Conservation (phyloP, 1,139 yeast genomes). For the Kodamaea ohmeri region DNA sequence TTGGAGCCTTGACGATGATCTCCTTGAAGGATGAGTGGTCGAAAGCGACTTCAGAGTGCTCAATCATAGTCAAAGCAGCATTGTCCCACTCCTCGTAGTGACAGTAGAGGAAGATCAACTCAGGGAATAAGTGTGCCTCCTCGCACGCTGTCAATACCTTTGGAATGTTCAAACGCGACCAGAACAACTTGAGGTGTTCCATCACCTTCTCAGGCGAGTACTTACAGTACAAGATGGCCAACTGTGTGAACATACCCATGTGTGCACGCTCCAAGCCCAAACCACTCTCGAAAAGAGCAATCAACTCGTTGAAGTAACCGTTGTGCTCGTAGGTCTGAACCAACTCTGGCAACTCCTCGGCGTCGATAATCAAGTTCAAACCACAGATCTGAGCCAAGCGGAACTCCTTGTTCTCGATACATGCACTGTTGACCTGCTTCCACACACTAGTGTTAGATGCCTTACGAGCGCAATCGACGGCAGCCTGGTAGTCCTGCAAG, state of each 20-base stretch:
- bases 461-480: slow-evolving; percentile 98
- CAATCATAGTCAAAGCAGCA: slow-evolving; percentile 97
- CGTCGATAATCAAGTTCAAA: slow-evolving; percentile 91
- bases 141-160: slow-evolving; percentile 95
- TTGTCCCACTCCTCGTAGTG: slow-evolving; percentile 99
- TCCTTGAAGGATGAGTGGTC: slow-evolving; percentile 95
- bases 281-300: slow-evolving; percentile 92
- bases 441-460: slow-evolving; percentile 93
- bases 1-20: slow-evolving; percentile 89
- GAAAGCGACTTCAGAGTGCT: slow-evolving; percentile 87
- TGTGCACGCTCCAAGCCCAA: slow-evolving; percentile 97
- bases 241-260: slow-evolving; percentile 99
- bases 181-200: slow-evolving; percentile 95
- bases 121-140: slow-evolving; percentile 93
- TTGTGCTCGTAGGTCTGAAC: slow-evolving; percentile 83
- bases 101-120: slow-evolving; percentile 90
- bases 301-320: slow-evolving; percentile 90
- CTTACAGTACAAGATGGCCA: slow-evolving; percentile 86
- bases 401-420: slow-evolving; percentile 93
- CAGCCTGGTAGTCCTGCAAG: slow-evolving; percentile 89
- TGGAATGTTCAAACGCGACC: slow-evolving; percentile 98
- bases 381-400: slow-evolving; percentile 99
- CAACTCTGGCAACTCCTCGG: slow-evolving; percentile 91
- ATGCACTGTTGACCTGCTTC: slow-evolving; percentile 97
- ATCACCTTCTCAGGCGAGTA: slow-evolving; percentile 87